Base-by-base conservation (phyloP, 2,329 filamentous ascomycete species). In the Dactylellina cionopaga region DNA sequence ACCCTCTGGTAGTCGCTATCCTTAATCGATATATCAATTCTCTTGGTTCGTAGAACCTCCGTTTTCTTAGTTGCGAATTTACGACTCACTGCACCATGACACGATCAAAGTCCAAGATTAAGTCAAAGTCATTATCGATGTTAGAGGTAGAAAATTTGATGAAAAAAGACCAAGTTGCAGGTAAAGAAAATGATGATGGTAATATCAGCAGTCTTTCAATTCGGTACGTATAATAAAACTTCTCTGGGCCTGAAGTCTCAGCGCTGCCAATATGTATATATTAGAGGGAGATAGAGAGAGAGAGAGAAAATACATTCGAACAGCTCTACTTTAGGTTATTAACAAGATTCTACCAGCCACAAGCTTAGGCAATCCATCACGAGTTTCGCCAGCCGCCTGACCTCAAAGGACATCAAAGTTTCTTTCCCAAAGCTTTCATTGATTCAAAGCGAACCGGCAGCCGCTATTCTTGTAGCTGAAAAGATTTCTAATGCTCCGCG, bases 341-440 rank as follows among this genome's bases (percentile, higher is more conserved):
- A n/a, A n/a, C n/a, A n/a, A n/a, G n/a, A n/a, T 10, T 9, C 11
- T 31, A 29, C 27, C 17, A 66, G 62, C 19, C 55, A 51, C 33
- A 69, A 69, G 15, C 37, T 69, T 37, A 69, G 47, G 11, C 44
- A 54, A 44, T 69, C 64, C 7, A 46, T 69, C 37, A 44, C 44
- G 10, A 69, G 60, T 29, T 19, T 60, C 17, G 35, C 54, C 5
- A 46, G 19, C 15, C 64, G 29, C 25, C 22, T 69, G 3, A 22
- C 10, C 10, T 46, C 64, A 3, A 52, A 29, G 17, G 63, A 58
- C 11, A n/a, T 27, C 2, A 54, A 35, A 15, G 29, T 41, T 7
- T 17, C 39, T 15, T 19, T 11, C 5, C 9, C 39, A 19, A 17
- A 43, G 4, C 27, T 11, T 19, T 19, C 39, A 9, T 11, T 5